These are phyloP conservation scores for Prunella vulgaris DNA, from an alignment of 257 asterid genomes.

Conservation along the genomic window DNA sequence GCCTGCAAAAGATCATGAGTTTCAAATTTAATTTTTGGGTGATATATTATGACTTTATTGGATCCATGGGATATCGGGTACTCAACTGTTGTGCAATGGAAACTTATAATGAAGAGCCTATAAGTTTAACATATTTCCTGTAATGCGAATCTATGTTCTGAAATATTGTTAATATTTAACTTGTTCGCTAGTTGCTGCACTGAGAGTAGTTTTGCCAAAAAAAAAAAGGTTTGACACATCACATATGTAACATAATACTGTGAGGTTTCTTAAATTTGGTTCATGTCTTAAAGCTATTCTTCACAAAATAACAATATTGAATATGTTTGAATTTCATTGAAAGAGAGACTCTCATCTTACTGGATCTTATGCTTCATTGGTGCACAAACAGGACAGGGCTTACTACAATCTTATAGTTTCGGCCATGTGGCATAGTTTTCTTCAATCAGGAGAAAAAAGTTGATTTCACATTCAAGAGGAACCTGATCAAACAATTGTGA, in stretches of 20 bases:
- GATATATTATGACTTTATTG: not conserved
- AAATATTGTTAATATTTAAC: not conserved
- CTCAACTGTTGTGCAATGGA: not conserved
- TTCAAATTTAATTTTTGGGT: slow-evolving; percentile 1
- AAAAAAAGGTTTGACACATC: not conserved
- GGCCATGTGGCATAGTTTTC: not conserved
- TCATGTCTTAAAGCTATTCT: not conserved
- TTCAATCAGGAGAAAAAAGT: not conserved
- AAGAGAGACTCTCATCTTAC: not conserved
- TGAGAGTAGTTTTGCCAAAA: not conserved
- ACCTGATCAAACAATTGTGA: not conserved
- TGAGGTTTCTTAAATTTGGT: not conserved
- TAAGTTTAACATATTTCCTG: not conserved
- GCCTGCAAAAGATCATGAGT: not conserved
- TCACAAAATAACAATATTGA: not conserved
- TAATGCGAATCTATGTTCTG: not conserved
- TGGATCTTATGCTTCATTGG: not conserved
- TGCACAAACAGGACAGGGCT: not conserved
- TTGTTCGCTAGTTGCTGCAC: not conserved
- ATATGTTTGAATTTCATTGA: not conserved
- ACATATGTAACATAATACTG: not conserved
- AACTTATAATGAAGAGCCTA: not conserved
- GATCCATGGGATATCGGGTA: not conserved
- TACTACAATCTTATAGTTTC: not conserved
- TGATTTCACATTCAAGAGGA: not conserved